Evolutionary conservation across 257 asterid species (phyloP), one percentile per base, ranked within the genome.

Genomic region (Ilex aquifolium): DNA sequence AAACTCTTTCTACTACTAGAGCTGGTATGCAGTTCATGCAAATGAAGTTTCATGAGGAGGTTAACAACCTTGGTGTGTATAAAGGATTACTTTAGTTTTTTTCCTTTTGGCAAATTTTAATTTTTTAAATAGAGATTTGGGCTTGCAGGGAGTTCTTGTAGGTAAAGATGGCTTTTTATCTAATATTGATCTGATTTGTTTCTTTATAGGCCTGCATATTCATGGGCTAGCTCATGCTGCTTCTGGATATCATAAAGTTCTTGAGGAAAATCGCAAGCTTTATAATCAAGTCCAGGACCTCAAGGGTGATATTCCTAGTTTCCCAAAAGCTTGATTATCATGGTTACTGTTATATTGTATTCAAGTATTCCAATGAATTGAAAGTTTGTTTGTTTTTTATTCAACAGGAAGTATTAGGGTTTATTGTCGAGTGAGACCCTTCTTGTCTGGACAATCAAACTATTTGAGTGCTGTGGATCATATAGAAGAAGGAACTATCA

Each of bases 241-340:
- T 69, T 90, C 97, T 65, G 88, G 96, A 59, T 93, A 93, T 70
- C 99, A 84, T 72, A 82, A 85, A 79, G 97, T 90, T 76, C 85
- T 93, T 57, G 96, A 93, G 78, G 99, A 93, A 75, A 93, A 93
- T 49, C 84, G 96, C 75, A 93, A 85, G 79, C 95, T 93, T 44
- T 93, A 90, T 79, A 93, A 93, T 79, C 95, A 93, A 90, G 99
- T 93, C 69, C 99, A 93, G 72, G 99, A 93, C 76, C 88, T 93
- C 32, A 93, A 88, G 68, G 99, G 99, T 93, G 79, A 68, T 50
- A 27, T 46, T 9, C 59, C 54, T 44, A 55, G 27, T 44, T 32
- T 15, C 16, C 31, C 31, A 56, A 49, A 36, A 36, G 42, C 42
- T 36, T 4, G 8, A 36, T 53, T 53, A 15, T 46, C 11, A 7